A percentile compares a stretch with the other conserved stretches of the same genome.
Evolutionary conservation across 495 filamentous ascomycete genomes (phyloP).

Genomic region (Clohesyomyces aquaticus): DNA sequence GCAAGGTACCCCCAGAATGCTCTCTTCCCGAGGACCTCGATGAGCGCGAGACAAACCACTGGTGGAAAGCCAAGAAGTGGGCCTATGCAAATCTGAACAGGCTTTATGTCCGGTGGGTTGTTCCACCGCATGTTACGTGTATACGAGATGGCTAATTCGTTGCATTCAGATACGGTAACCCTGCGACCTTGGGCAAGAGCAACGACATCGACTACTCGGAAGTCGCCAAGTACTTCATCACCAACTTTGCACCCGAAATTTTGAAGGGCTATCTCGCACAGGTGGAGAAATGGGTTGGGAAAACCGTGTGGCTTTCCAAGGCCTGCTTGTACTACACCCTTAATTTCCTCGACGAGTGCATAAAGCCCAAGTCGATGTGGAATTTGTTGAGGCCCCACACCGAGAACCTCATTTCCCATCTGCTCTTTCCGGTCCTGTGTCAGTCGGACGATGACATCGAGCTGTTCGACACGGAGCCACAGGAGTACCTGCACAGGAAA

Average conservation of each 20-base stretch:
- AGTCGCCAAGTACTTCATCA: constrained; percentile 87
- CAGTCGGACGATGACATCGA: constrained; percentile 92
- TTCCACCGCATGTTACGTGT: not conserved
- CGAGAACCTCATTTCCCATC: constrained; percentile 85
- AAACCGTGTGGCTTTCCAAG: constrained; percentile 93
- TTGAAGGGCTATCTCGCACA: constrained; percentile 88
- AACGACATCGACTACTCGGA: constrained; percentile 70
- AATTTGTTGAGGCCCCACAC: constrained; percentile 89
- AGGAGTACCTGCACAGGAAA: constrained; percentile 95
- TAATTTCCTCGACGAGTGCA: constrained; percentile 93
- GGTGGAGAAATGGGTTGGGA: constrained; percentile 95
- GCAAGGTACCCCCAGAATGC: constrained; percentile 77
- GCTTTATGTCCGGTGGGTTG: constrained; percentile 81
- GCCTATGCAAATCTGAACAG: constrained; percentile 96
- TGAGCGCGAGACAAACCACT: constrained; percentile 90
- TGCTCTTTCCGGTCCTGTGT: constrained; percentile 93
- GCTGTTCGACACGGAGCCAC: constrained; percentile 88
- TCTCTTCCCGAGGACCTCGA: constrained; percentile 80
- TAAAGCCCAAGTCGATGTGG: constrained; percentile 98
- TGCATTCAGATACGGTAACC: constrained; percentile 80
- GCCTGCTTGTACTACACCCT: constrained; percentile 89
- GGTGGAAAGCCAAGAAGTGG: constrained; percentile 99
- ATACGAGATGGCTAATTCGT: constrained; percentile 1
- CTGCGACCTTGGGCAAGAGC: constrained; percentile 66
- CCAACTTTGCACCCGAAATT: constrained; percentile 91